Base-by-base conservation (phyloP, 345 rosid species). In the Syzygium grande region DNA sequence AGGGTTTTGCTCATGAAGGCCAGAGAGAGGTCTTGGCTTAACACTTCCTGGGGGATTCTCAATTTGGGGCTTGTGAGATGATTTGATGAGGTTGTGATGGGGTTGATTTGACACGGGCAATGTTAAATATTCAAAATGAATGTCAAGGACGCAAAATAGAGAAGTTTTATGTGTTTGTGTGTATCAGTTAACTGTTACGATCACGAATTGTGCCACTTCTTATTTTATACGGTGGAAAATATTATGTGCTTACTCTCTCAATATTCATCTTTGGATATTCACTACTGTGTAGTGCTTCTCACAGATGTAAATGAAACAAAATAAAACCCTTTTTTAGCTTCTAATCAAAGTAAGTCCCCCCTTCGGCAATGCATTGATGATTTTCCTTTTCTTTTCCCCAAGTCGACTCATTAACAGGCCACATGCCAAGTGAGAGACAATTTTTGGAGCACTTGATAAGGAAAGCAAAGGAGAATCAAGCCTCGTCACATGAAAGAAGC, bases 1-100 rank as follows among this genome's bases (percentile, higher is more conserved):
- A 95, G 99, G 77, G 96, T 95, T 52, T 49, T 96, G 90, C 52
- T 93, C 89, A 92, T 96, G 97, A 98, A 98, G 88, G 96, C 98
- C 49, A 91, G 88, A 51, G 98, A 96, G 78, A 95, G 92, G 89
- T 91, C 94, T 22, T 96, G 99, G 99, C 98, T 99, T 1, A 89
- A 92, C 43, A 92, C 93, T 55, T 89, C 98, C 43, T 94, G 96
- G 97, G 98, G 99, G 9, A 91, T 96, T 88, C 95, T 95, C 65
- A 95, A 92, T 89, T 88, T 98, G 84, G 99, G 99, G 21, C 96
- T 68, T 34, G 80, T 68, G 22, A 9, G 4, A 46, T 34, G 46
- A 68, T 34, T 68, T 17, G 80, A 17, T 17, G 4, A 68, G 79
- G 43, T 30, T 15, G 41, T 30, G 77, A 63, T 27, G 41, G 1